Evolutionary conservation across 331 rosid genomes (phyloP).

Genomic region (Dryas integrifolia): DNA sequence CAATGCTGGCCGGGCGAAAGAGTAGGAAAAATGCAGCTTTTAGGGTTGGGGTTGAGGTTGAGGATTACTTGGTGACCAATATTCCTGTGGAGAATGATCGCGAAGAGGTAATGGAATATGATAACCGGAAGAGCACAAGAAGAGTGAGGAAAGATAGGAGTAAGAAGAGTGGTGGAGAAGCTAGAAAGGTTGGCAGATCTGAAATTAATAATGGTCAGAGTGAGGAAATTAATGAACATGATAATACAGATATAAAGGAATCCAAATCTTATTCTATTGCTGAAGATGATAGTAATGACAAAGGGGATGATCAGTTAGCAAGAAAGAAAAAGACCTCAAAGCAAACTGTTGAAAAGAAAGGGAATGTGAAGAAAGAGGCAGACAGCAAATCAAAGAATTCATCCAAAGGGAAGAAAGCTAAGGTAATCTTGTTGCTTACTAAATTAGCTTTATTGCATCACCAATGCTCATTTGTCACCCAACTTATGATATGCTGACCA

Average conservation of each 20-base stretch:
- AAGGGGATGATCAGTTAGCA: slow-evolving; percentile 36
- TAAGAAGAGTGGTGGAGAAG: slow-evolving; percentile 41
- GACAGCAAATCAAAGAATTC: slow-evolving; percentile 46
- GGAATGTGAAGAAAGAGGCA: slow-evolving; percentile 42
- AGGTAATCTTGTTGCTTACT: slow-evolving; percentile 48
- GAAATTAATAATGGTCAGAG: slow-evolving; percentile 20
- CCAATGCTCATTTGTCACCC: neutral
- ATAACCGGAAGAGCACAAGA: slow-evolving; percentile 48
- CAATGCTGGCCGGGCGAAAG: slow-evolving; percentile 58
- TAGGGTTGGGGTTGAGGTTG: slow-evolving; percentile 25
- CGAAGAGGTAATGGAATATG: slow-evolving; percentile 45
- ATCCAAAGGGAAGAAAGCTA: slow-evolving; percentile 67
- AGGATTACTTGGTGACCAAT: slow-evolving; percentile 22
- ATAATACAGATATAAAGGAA: slow-evolving; percentile 41
- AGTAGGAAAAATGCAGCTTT: slow-evolving; percentile 41
- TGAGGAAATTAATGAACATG: slow-evolving; percentile 31
- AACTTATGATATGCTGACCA: neutral
- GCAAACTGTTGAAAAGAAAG: slow-evolving; percentile 46
- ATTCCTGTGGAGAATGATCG: slow-evolving; percentile 41
- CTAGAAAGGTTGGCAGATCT: slow-evolving; percentile 22
- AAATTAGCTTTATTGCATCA: neutral
- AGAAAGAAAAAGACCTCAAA: slow-evolving; percentile 43
- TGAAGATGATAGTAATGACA: slow-evolving; percentile 31
- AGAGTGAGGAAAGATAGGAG: slow-evolving; percentile 61
- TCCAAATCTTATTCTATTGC: slow-evolving; percentile 28